Evolutionary conservation across 2,329 filamentous ascomycete genomes (phyloP).

Genomic region (Berkeleyomyces rouxiae): DNA sequence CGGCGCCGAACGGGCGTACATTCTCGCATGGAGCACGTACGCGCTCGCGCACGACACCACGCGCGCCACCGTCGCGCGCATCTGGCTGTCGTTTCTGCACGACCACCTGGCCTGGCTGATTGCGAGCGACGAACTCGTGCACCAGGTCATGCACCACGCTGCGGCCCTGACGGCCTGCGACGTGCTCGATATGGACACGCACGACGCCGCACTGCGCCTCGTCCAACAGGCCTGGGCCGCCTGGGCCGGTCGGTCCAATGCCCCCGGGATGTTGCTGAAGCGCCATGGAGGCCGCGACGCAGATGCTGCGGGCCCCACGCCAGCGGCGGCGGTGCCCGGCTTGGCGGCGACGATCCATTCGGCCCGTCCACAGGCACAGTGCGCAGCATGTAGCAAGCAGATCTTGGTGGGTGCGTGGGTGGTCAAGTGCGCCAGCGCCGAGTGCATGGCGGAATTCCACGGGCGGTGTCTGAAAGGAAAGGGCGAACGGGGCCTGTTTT

Average conservation of each 20-base stretch:
- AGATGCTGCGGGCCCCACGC: neutral
- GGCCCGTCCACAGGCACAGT: neutral
- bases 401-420: constrained; percentile 8
- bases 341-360: neutral
- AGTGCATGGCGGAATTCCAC: constrained; percentile 4
- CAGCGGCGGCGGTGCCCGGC: too few species aligned
- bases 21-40: constrained; percentile 41
- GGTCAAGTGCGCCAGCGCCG: neutral
- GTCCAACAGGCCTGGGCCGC: constrained; percentile 25
- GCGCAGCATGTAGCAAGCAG: neutral
- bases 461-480: constrained; percentile 5
- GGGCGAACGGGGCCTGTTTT: constrained; percentile 9
- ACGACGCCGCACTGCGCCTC: constrained; percentile 26
- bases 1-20: constrained; percentile 38
- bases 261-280: neutral
- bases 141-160: constrained; percentile 39
- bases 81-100: constrained; percentile 35
- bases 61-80: constrained; percentile 33
- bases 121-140: constrained; percentile 29
- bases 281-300: neutral
- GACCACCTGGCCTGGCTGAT: constrained; percentile 37
- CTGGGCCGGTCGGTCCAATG: neutral
- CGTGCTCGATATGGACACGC: constrained; percentile 28
- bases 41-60: constrained; percentile 35
- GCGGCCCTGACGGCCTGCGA: constrained; percentile 33